These are phyloP conservation scores for Saccharomyces eubayanus DNA, from an alignment of 805 yeast species.

Conservation along the genomic window DNA sequence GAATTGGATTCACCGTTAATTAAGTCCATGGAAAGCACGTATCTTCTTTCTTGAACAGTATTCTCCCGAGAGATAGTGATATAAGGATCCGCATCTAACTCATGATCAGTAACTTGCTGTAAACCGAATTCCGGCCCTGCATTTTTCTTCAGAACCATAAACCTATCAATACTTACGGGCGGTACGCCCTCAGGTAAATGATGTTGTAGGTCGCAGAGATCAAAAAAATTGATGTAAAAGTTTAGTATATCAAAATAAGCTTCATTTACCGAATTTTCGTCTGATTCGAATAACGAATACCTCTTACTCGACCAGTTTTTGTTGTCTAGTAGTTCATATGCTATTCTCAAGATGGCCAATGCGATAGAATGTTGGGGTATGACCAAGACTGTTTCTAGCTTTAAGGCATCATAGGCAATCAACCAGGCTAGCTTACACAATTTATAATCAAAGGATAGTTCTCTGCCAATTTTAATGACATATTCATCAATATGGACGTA, in stretches of 20 bases:
- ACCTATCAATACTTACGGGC: conserved; percentile 25
- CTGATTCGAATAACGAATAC: conserved; percentile 25
- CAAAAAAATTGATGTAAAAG: conserved; percentile 51
- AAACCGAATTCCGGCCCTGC: conserved; percentile 33
- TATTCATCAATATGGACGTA: conserved; percentile 50
- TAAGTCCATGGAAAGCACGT: conserved; percentile 33
- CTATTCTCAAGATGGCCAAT: conserved; percentile 53
- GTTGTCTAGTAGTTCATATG: conserved; percentile 40
- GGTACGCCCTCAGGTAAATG: conserved; percentile 26
- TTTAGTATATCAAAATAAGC: conserved; percentile 52
- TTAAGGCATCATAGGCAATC: conserved; percentile 63
- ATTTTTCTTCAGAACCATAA: conserved; percentile 39
- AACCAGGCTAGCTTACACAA: conserved; percentile 58
- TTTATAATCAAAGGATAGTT: conserved; percentile 38
- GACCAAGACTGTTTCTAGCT: conserved; percentile 58
- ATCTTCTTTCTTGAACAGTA: conserved; percentile 41
- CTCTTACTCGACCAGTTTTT: conserved; percentile 15
- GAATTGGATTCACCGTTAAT: conserved; percentile 12
- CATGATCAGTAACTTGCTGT: conserved; percentile 21
- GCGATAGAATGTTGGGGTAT: conserved; percentile 74
- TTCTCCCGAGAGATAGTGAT: conserved; percentile 32
- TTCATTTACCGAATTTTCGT: conserved; percentile 33
- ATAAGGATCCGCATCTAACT: conserved; percentile 39
- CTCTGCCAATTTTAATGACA: conserved; percentile 53
- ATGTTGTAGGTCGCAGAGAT: conserved; percentile 41